Base-by-base conservation (phyloP, 257 asterid species). In the Capsicum rhomboideum region DNA sequence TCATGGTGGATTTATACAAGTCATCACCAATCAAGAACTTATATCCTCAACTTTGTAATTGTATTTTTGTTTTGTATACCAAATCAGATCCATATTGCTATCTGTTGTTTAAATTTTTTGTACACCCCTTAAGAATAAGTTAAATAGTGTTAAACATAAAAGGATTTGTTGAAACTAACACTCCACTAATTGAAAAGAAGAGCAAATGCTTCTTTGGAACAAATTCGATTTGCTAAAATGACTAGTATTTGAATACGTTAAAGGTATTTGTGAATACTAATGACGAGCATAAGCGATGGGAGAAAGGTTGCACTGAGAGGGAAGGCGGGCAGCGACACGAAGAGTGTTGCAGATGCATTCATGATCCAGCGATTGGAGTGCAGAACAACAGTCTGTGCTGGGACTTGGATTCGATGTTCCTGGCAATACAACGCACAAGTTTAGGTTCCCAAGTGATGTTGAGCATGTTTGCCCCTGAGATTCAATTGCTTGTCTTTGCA, bases 221-320 rank as follows among this genome's bases (percentile, higher is more conserved):
- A 63, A 31, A 17, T 31, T 67, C 26, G 4, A 67, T 18, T 8
- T 34, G 49, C 8, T 31, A 67, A 34, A 67, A 17, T 18, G 77
- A 34, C 77, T 67, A 67, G 49, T 67, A 40, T 6, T 40, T 40
- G 44, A 40, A 7, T 17, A 2, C 9, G 10, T 6, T 17, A n/a
- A 54, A n/a, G 7, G 10, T 18, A 54, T 50, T 50, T 50, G 4
- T 50, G 54, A 50, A 40, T 50, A 50, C 12, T 26, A 80, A 50
- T 54, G 34, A 83, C 86, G 79, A 67, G 74, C 44, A 49, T 91
- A 89, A 49, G 83, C 16, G 88, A 92, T 64, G 58, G 91, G 61
- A 49, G 92, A 87, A 87, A 90, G 89, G 88, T 87, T 90, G 92
- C 95, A 92, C 37, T 64, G 90, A 20, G 91, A n/a, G 0, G 95